Evolutionary conservation across 331 rosid genomes (phyloP), one percentile per base, ranked within the genome.

Genomic region (Pyracantha coccinea): DNA sequence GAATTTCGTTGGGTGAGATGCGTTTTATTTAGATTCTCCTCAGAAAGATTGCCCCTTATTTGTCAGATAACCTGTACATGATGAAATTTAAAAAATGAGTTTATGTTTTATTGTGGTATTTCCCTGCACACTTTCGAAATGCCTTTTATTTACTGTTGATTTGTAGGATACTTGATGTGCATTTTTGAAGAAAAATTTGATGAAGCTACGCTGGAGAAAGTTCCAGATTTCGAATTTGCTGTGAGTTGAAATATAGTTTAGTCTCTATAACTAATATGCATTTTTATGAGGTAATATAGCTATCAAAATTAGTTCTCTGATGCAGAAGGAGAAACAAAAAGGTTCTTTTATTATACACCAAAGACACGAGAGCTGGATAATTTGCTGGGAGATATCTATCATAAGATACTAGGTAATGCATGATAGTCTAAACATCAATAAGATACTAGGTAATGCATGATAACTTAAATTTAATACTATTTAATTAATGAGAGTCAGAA

Each of bases 371-470:
- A 94, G 70, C 75, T 94, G 87, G 99, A 92, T 78, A 80, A 71
- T 79, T 89, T 91, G 68, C 90, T 94, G 16, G 99, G 99, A 57
- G 99, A 94, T 78, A 91, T 94, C 78, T 85, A 91, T 83, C 97
- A 94, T 83, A 94, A 94, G 86, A 91, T 94, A 83, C 89, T 86
- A 82, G 99, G 99, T 94, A 79, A 32, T 63, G 47, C 41, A 16
- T 24, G 47, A 41, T 41, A 19, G 47, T 41, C 15, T 41, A 1
- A 41, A 41, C 47, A 41, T 41, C 14, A 41, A 41, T 83, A 94
- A 94, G 86, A 91, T 94, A 83, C 89, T 86, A 82, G 99, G 99
- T 94, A 79, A 32, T 63, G 47, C 41, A 16, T 24, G 47, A 41
- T 41, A 41, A 41, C 32, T 74, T 17, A 50, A 44, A 2, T 68